Evolutionary conservation across 2,329 filamentous ascomycete species (phyloP).

Genomic region (Fusarium austroafricanum): DNA sequence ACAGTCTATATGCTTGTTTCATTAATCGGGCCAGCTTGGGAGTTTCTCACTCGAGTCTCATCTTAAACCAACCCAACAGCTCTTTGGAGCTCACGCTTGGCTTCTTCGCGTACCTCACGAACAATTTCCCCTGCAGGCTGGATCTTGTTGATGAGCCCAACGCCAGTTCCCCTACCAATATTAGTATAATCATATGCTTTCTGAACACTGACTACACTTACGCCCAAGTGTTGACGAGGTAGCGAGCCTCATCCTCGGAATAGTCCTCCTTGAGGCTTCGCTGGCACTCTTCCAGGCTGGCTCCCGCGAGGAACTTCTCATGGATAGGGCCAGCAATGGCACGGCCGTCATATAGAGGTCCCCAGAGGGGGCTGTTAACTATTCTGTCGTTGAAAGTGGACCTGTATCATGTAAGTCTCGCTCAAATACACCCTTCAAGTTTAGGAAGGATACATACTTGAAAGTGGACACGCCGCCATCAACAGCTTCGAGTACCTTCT

Average conservation of each 20-base stretch:
- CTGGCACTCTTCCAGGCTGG: constrained; percentile 57
- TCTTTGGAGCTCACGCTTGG: constrained; percentile 50
- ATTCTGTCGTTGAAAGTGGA: constrained; percentile 58
- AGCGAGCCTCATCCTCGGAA: constrained; percentile 49
- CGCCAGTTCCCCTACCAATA: constrained; percentile 54
- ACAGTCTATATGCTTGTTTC: constrained; percentile 35
- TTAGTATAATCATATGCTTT: constrained; percentile 5
- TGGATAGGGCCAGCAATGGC: constrained; percentile 56
- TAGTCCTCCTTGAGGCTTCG: constrained; percentile 54
- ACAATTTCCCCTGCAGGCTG: constrained; percentile 59
- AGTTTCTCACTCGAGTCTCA: neutral
- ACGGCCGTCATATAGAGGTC: constrained; percentile 58
- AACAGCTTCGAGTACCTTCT: constrained; percentile 54
- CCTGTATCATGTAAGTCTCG: constrained; percentile 31
- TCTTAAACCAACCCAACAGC: constrained; percentile 38
- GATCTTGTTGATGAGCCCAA: constrained; percentile 58
- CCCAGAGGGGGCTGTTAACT: constrained; percentile 54
- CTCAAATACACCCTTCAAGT: neutral
- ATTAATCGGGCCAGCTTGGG: neutral
- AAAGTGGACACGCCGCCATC: constrained; percentile 60
- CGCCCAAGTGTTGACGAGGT: constrained; percentile 54
- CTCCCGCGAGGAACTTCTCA: constrained; percentile 53
- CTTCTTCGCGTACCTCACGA: constrained; percentile 53
- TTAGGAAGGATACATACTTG: constrained; percentile 51
- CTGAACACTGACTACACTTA: constrained; percentile 40